These are phyloP conservation scores for Aspergillus tanneri DNA, from an alignment of 2,329 filamentous ascomycete genomes.

Conservation along the genomic window DNA sequence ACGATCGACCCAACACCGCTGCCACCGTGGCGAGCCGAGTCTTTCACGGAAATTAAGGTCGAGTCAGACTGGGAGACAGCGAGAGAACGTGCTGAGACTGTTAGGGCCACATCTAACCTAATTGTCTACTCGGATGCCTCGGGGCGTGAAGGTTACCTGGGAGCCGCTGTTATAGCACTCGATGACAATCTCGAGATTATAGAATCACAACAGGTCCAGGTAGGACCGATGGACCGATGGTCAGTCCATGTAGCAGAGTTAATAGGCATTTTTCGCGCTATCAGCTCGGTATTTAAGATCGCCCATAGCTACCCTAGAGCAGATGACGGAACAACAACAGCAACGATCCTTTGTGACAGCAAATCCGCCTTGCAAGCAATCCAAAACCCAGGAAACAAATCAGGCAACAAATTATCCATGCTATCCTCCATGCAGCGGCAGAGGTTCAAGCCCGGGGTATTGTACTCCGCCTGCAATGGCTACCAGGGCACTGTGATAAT, in stretches of 20 bases:
- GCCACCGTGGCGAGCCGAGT: conserved; percentile 19
- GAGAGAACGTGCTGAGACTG: conserved; percentile 16
- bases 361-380: conserved; percentile 15
- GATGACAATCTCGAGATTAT: conserved; percentile 1
- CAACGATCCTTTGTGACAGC: conserved; percentile 16
- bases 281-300: conserved; percentile 9
- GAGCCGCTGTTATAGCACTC: conserved; percentile 8
- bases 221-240: too few relatives aligned
- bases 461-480: too few relatives aligned
- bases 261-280: conserved; percentile 16
- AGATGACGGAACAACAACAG: not conserved
- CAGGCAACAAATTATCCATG: too few relatives aligned
- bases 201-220: too few relatives aligned
- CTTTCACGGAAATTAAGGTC: conserved; percentile 26
- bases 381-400: too few relatives aligned
- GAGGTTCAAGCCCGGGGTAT: too few relatives aligned
- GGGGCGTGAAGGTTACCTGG: conserved; percentile 18
- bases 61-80: conserved; percentile 21
- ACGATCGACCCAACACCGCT: conserved; percentile 23
- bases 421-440: too few relatives aligned
- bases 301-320: not conserved
- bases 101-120: conserved; percentile 10
- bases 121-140: conserved; percentile 22
- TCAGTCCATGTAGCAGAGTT: conserved; percentile 18
- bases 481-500: too few relatives aligned